Conservation (phyloP, 2,329 filamentous ascomycete species). For the Nothopassalora personata region DNA sequence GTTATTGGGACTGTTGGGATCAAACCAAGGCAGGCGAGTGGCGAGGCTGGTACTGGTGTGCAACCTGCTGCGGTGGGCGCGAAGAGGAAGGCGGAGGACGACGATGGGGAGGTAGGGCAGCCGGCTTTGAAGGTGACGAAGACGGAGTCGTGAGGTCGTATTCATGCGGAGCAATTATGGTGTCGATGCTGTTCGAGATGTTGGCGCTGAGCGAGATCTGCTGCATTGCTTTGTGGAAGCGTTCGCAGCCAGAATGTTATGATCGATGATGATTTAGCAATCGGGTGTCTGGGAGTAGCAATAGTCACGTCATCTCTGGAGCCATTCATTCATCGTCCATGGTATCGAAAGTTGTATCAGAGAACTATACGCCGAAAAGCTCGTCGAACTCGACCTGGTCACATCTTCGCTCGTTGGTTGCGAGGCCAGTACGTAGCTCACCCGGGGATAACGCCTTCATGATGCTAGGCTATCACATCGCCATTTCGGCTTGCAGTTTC, state of each 20-base stretch:
- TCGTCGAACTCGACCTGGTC: slow-evolving; percentile 7
- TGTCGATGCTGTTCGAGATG: background rate
- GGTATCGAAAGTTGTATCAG: background rate
- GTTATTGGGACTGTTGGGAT: slow-evolving; percentile 27
- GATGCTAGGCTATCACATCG: slow-evolving; percentile 57
- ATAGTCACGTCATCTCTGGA: background rate
- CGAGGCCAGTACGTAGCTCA: slow-evolving; percentile 8
- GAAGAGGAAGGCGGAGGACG: background rate
- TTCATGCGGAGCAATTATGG: background rate
- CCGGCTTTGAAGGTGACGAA: background rate
- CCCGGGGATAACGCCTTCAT: slow-evolving; percentile 9
- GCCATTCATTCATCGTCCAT: background rate
- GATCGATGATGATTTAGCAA: background rate
- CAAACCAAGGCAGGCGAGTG: slow-evolving; percentile 18
- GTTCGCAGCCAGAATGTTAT: background rate
- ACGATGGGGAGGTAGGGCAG: background rate
- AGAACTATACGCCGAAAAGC: slow-evolving; percentile 13
- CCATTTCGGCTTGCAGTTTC: slow-evolving; percentile 95
- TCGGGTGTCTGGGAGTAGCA: background rate
- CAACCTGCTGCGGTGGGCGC: background rate
- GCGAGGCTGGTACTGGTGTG: too few species aligned
- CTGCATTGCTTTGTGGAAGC: background rate
- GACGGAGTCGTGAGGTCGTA: background rate
- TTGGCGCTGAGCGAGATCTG: background rate
- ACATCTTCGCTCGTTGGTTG: background rate